These are phyloP conservation scores for Dryadomyces sulphureus DNA, from an alignment of 2,329 filamentous ascomycete genomes.

Conservation along the genomic window DNA sequence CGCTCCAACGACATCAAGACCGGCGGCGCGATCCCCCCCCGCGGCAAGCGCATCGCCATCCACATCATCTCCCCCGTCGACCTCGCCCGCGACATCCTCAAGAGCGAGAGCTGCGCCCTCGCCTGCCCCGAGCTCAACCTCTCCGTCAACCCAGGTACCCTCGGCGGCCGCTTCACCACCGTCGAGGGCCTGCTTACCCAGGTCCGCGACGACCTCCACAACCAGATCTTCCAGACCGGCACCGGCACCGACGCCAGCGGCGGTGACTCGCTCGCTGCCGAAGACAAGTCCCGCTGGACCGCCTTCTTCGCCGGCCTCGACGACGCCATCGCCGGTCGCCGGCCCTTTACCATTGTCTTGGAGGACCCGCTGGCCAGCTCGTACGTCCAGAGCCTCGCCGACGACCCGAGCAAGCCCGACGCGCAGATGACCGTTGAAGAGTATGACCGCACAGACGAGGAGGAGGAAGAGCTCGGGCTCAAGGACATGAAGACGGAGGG, in stretches of 20 bases:
- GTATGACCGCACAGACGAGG: conserved; percentile 77
- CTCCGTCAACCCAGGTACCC: conserved; percentile 79
- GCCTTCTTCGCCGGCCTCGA: conserved; percentile 67
- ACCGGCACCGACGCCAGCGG: conserved; percentile 24
- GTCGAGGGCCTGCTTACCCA: conserved; percentile 88
- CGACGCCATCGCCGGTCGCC: conserved; percentile 63
- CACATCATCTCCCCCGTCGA: conserved; percentile 55
- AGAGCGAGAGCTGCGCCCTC: conserved; percentile 82
- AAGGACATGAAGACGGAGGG: conserved; percentile 86
- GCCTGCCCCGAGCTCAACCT: conserved; percentile 78
- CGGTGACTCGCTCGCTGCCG: conserved; percentile 56
- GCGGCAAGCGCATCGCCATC: conserved; percentile 72
- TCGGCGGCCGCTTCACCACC: conserved; percentile 93
- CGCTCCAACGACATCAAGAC: conserved; percentile 96
- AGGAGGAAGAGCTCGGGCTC: conserved; percentile 85
- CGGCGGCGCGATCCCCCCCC: conserved; percentile 76
- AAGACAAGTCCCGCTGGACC: conserved; percentile 60
- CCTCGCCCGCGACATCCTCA: conserved; percentile 83
- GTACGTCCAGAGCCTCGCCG: conserved; percentile 80
- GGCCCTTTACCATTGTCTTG: conserved; percentile 69
- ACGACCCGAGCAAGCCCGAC: conserved; percentile 55
- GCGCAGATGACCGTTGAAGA: conserved; percentile 68
- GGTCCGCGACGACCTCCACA: conserved; percentile 76
- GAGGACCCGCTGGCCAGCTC: conserved; percentile 83
- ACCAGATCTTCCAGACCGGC: conserved; percentile 65